Percentiles rank a stretch among this genome's conserved stretches.
phyloP scores from a whole-genome alignment of 116 monocot genomes.

The Dioscorea cayenensis region DNA sequence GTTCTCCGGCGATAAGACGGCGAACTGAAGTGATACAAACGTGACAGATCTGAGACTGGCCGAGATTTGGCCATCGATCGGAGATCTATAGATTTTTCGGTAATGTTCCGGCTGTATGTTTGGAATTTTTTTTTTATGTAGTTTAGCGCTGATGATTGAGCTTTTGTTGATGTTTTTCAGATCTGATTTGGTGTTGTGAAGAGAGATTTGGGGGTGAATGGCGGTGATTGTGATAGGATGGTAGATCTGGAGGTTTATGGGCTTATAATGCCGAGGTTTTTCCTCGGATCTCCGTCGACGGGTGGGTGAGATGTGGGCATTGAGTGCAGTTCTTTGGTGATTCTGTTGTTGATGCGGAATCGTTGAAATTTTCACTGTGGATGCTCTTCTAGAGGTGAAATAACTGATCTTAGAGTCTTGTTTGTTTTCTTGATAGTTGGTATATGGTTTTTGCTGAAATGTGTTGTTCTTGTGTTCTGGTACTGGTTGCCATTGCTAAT shows the following conservation, averaged over 20 bases:
- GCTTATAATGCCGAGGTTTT: not conserved
- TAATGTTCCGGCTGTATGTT: too few species aligned
- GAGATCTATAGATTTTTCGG: too few species aligned
- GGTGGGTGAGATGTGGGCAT: not conserved
- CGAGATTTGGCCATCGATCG: too few species aligned
- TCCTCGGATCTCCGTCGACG: not conserved
- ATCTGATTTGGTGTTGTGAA: not conserved
- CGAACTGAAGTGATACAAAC: not conserved
- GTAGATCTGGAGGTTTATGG: not conserved
- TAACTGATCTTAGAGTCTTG: not conserved
- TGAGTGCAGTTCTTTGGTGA: not conserved
- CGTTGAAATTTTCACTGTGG: not conserved
- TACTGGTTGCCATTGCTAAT: too few species aligned
- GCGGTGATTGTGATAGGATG: not conserved
- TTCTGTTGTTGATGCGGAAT: not conserved
- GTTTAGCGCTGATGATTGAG: not conserved
- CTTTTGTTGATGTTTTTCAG: not conserved
- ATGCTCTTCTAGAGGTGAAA: not conserved
- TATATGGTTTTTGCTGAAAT: too few species aligned
- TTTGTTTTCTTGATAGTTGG: too few species aligned
- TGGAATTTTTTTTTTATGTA: not conserved
- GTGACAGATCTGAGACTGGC: too few species aligned
- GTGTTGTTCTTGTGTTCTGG: too few species aligned
- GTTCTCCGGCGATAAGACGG: constrained; percentile 2
- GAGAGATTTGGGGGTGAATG: not conserved